Conservation (phyloP, 2,329 filamentous ascomycete genomes). For the Aspergillus fumigatus region DNA sequence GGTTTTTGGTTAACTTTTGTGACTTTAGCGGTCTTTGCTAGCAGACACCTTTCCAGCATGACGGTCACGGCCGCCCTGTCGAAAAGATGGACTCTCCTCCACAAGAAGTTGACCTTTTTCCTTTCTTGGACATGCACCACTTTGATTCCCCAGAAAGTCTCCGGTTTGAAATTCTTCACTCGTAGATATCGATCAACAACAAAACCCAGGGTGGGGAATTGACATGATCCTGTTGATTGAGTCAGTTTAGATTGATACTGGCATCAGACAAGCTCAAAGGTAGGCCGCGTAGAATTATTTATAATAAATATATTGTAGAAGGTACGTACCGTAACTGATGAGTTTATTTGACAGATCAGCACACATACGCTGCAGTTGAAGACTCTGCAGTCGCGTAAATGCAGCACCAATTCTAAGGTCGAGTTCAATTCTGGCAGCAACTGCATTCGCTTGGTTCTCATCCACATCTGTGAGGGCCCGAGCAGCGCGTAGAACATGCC, state of each 20-base stretch:
- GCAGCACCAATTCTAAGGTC: conserved; percentile 89
- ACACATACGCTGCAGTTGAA: conserved; percentile 68
- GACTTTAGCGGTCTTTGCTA: conserved; percentile 71
- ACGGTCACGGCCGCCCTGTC: conserved; percentile 77
- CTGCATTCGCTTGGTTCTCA: conserved; percentile 79
- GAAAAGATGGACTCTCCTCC: conserved; percentile 78
- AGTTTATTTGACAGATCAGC: conserved; percentile 60
- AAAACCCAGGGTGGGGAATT: conserved; percentile 94
- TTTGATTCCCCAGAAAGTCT: conserved; percentile 89
- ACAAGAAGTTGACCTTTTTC: conserved; percentile 77
- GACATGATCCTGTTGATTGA: conserved; percentile 65
- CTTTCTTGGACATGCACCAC: conserved; percentile 72
- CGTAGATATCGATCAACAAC: conserved; percentile 94
- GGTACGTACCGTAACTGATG: conserved; percentile 74
- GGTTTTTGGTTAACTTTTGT: conserved; percentile 84
- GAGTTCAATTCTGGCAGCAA: conserved; percentile 82
- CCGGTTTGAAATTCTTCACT: conserved; percentile 88
- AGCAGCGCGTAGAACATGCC: conserved; percentile 82
- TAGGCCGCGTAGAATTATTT: too few species aligned
- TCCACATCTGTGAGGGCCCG: conserved; percentile 73
- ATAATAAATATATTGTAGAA: too few species aligned
- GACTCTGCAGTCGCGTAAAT: conserved; percentile 84
- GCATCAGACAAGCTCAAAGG: neutral
- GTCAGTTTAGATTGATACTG: neutral
- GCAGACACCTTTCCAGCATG: conserved; percentile 79